Evolutionary conservation across 2,329 filamentous ascomycete genomes (phyloP).

Genomic region (Xylariaceae sp.): DNA sequence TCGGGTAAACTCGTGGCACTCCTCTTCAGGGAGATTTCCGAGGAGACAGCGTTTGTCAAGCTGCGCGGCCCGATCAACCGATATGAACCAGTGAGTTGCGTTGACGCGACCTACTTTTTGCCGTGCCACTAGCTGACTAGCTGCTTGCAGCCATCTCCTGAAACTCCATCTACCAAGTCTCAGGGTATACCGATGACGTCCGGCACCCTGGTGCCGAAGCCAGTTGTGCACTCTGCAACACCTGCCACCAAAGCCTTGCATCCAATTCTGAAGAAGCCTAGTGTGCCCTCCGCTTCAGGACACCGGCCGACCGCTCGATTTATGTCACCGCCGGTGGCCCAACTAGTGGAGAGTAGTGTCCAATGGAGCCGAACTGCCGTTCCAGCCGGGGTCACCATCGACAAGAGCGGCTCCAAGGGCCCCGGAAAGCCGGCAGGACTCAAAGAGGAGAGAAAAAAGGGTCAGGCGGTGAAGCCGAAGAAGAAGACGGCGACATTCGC

Average conservation of each 20-base stretch:
- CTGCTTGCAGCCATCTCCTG: constrained; percentile 21
- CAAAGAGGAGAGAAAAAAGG: constrained; percentile 25
- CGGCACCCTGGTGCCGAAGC: constrained; percentile 18
- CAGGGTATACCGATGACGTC: constrained; percentile 9
- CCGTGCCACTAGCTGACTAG: constrained; percentile 13
- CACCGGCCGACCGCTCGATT: constrained; percentile 58
- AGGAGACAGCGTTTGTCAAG: constrained; percentile 52
- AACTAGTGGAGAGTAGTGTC: constrained; percentile 35
- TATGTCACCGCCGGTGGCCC: constrained; percentile 47
- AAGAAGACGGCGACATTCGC: constrained; percentile 38
- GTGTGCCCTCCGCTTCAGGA: constrained; percentile 47
- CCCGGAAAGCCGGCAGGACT: constrained; percentile 16
- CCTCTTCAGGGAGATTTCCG: constrained; percentile 53
- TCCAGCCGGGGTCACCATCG: constrained; percentile 35
- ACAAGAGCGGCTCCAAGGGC: constrained; percentile 23
- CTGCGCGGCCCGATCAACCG: constrained; percentile 48
- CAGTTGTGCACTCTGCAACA: constrained; percentile 25
- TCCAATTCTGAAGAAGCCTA: constrained; percentile 56
- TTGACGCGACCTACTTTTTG: neutral
- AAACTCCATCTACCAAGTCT: constrained; percentile 16
- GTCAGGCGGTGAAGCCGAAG: constrained; percentile 21
- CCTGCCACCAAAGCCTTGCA: constrained; percentile 46
- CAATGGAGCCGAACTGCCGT: constrained; percentile 34
- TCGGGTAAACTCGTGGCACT: constrained; percentile 49
- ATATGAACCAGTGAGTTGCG: constrained; percentile 45